Conservation (phyloP, 768 basidiomycete species). For the Boletus reticuloceps region DNA sequence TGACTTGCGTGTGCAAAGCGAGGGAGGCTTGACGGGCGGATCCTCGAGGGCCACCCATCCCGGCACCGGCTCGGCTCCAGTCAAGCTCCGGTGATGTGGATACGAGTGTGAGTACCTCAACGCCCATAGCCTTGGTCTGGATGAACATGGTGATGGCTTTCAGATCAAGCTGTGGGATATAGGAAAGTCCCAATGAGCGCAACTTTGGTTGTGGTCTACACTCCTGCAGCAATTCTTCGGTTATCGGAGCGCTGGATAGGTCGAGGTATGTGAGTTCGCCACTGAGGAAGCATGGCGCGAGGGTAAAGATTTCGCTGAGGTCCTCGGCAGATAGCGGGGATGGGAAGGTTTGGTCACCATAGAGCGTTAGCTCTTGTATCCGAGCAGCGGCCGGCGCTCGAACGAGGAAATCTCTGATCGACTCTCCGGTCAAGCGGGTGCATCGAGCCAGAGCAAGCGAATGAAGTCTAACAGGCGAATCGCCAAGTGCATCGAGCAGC, state of each 20-base stretch:
- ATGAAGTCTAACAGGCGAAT: slow-evolving; percentile 67
- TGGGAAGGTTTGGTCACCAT: slow-evolving; percentile 82
- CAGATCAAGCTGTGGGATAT: slow-evolving; percentile 72
- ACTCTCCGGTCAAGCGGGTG: slow-evolving; percentile 75
- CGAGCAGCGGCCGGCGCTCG: slow-evolving; percentile 59
- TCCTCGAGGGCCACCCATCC: slow-evolving; percentile 30
- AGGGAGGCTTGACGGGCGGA: slow-evolving; percentile 68
- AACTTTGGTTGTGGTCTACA: slow-evolving; percentile 69
- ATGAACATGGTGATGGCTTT: slow-evolving; percentile 68
- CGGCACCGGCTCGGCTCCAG: slow-evolving; percentile 41
- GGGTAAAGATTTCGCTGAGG: slow-evolving; percentile 60
- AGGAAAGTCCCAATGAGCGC: slow-evolving; percentile 86
- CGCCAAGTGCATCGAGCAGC: slow-evolving; percentile 64
- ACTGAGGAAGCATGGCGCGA: slow-evolving; percentile 76
- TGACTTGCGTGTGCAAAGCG: slow-evolving; percentile 71
- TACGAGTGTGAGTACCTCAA: slow-evolving; percentile 84
- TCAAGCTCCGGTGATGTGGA: slow-evolving; percentile 76
- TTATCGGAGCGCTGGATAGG: slow-evolving; percentile 79
- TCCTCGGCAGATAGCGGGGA: slow-evolving; percentile 69
- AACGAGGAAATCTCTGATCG: slow-evolving; percentile 72
- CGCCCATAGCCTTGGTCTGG: slow-evolving; percentile 59
- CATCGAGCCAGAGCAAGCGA: slow-evolving; percentile 87
- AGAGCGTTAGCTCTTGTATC: slow-evolving; percentile 80
- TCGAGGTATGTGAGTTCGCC: slow-evolving; percentile 85
- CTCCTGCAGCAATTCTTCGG: slow-evolving; percentile 47